Evolutionary conservation across 129 eudicot genomes (phyloP).

Genomic region (Tagetes patula): DNA sequence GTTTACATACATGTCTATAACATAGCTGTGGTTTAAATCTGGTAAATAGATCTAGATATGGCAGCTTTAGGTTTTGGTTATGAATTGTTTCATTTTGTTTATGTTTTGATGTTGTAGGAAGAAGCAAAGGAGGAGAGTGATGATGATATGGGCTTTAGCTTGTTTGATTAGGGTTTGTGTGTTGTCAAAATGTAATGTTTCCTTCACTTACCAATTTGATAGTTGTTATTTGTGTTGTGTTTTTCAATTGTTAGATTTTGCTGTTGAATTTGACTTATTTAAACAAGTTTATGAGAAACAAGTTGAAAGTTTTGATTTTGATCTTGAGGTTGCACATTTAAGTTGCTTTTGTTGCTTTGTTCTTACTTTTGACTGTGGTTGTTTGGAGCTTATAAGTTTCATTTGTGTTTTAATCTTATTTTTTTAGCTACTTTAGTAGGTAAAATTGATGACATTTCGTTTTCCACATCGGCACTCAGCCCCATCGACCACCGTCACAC

Average conservation of each 20-base stretch:
- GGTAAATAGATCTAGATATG: no score
- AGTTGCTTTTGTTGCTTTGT: neutral
- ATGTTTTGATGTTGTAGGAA: constrained; percentile 30
- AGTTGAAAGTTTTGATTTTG: constrained; percentile 23
- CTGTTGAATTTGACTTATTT: neutral
- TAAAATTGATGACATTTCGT: no score
- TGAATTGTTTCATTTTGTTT: neutral
- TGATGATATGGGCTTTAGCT: constrained; percentile 73
- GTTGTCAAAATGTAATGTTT: constrained; percentile 23
- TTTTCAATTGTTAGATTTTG: constrained; percentile 22
- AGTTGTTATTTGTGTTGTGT: constrained; percentile 13
- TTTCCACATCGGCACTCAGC: no score
- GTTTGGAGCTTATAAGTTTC: neutral
- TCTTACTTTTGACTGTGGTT: neutral
- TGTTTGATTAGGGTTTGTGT: constrained; percentile 48
- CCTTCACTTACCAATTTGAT: constrained; percentile 14
- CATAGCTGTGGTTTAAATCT: neutral
- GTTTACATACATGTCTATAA: neutral
- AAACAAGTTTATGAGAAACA: constrained; percentile 3
- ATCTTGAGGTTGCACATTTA: neutral
- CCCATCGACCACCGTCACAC: no score
- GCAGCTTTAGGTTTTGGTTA: neutral
- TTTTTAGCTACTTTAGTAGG: no score
- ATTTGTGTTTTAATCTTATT: no score
- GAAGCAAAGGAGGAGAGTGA: constrained; percentile 76